A percentile compares a stretch with the other conserved stretches of the same genome.
Evolutionary conservation across 2,329 filamentous ascomycete species (phyloP).

Genomic region (Westerdykella ornata): DNA sequence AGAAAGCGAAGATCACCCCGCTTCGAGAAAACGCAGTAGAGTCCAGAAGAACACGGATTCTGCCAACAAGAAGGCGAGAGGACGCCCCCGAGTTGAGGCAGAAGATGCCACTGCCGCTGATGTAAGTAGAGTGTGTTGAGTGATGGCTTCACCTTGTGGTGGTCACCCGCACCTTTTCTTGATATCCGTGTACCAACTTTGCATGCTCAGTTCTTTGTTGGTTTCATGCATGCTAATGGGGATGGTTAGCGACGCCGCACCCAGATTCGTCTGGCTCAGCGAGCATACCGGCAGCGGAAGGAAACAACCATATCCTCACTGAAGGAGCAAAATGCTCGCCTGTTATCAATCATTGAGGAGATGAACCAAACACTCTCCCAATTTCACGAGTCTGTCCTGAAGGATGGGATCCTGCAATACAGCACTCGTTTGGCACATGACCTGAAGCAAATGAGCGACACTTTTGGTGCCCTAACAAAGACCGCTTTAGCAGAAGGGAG

Average conservation of each 20-base stretch:
- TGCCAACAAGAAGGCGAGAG: slow-evolving; percentile 53
- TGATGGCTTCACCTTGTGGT: slow-evolving; percentile 2
- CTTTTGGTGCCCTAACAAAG: slow-evolving; percentile 52
- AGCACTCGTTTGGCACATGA: slow-evolving; percentile 53
- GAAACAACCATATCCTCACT: slow-evolving; percentile 71
- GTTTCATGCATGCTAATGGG: slow-evolving; percentile 9
- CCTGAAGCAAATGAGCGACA: slow-evolving; percentile 52
- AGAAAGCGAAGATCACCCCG: slow-evolving; percentile 26
- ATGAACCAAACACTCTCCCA: slow-evolving; percentile 66
- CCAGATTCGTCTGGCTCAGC: slow-evolving; percentile 79
- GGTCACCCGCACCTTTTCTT: neutral
- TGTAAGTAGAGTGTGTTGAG: slow-evolving; percentile 48
- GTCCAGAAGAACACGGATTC: slow-evolving; percentile 19
- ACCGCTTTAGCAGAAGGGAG: slow-evolving; percentile 35
- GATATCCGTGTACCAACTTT: neutral
- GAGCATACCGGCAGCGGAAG: slow-evolving; percentile 78
- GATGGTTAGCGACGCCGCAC: slow-evolving; percentile 63
- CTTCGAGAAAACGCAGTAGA: slow-evolving; percentile 29
- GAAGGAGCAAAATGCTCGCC: slow-evolving; percentile 60
- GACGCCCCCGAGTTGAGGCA: slow-evolving; percentile 68
- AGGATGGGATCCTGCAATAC: slow-evolving; percentile 52
- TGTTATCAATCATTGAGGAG: slow-evolving; percentile 63
- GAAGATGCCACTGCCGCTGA: slow-evolving; percentile 71
- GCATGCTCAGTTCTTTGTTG: neutral
- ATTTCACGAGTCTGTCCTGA: slow-evolving; percentile 57